Base-by-base conservation (phyloP, 2,329 filamentous ascomycete species). In the Lachnellula willkommii region DNA sequence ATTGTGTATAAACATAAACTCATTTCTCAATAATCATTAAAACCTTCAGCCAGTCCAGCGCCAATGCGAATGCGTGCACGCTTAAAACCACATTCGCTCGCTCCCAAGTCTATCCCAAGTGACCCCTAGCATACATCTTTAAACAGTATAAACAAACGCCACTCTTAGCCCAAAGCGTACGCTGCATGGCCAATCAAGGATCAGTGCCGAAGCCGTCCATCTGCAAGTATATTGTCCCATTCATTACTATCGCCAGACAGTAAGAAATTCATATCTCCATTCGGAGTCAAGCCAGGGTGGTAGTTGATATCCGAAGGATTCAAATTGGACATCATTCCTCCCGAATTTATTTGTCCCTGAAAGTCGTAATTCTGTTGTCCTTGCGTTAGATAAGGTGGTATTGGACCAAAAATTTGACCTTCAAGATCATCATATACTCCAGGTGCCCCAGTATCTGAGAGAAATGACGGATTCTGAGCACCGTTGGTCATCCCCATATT, bases 361-460 rank as follows among this genome's bases (percentile, higher is more conserved):
- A 63, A 39, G 46, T 65, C 58, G 39, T 61, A 67, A 11, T 49
- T 55, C n/a, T 55, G 60, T 52, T 66, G 65, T 12, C 59, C 61
- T 49, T 69, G 65, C 28, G 62, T 62, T 63, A 90, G 75, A 66
- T 89, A 92, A 39, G 86, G 82, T 15, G 87, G 86, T 39, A 90
- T 77, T 1, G 87, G 82, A 0, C 83, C 85, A 56, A 89, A 82
- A 12, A 91, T 76, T 60, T 90, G 87, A 17, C 86, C 87, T 65
- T 91, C 88, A 50, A 89, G 81, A 53, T 87, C 85, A 60, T 86
- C 84, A 47, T 66, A 70, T 4, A 61, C 37, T 12, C 70, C 62
- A 26, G 59, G 46, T 26, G 57, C 60, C 24, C 49, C 58, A 15
- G 64, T 63, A 32, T 67, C 64, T 2, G 69, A 60, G 24, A 70